Evolutionary conservation across 2,329 filamentous ascomycete species (phyloP), one percentile per base, ranked within the genome.

Genomic region (Ramularia endophylla): DNA sequence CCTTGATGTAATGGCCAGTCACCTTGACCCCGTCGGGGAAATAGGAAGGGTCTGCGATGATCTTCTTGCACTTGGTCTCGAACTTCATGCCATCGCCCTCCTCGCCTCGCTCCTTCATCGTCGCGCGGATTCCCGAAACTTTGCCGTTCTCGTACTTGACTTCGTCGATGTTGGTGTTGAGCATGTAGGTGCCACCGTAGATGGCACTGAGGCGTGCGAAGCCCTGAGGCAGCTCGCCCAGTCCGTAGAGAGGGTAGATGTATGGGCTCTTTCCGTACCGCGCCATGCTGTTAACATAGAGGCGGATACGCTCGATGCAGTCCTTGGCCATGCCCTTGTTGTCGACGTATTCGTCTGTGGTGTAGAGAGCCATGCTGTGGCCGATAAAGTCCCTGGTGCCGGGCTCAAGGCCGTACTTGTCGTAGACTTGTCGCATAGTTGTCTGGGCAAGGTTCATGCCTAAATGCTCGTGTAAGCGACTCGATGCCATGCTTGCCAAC

Each of bases 111-210:
- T 86, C 86, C 63, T 81, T 83, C 89, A 97, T 97, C 56, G 92
- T 95, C 37, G 92, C 92, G 74, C 94, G 94, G 73, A 98, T 97
- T 43, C 92, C 92, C 12, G 80, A 77, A n/a, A 90, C 86, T 75
- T 94, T 95, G 62, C 77, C 79, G 41, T 74, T 87, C 19, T 57
- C 57, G 63, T 92, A 94, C 47, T 85, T 67, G 53, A 98, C 72
- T 73, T 98, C 92, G 51, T 97, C 85, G 41, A 98, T 78, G 55
- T 81, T 81, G 55, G 92, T 94, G 75, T 97, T 97, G 60, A 98
- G 83, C 89, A 98, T 98, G 72, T 98, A 98, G 37, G 92, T 98
- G 56, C 92, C 92, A 52, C 92, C 92, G 64, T 98, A 97, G 69
- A 98, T 97, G 65, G 92, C 92, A 29, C 89, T 95, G 40, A 98